Conservation (phyloP, 768 basidiomycete genomes). For the Punctularia strigosozonata region DNA sequence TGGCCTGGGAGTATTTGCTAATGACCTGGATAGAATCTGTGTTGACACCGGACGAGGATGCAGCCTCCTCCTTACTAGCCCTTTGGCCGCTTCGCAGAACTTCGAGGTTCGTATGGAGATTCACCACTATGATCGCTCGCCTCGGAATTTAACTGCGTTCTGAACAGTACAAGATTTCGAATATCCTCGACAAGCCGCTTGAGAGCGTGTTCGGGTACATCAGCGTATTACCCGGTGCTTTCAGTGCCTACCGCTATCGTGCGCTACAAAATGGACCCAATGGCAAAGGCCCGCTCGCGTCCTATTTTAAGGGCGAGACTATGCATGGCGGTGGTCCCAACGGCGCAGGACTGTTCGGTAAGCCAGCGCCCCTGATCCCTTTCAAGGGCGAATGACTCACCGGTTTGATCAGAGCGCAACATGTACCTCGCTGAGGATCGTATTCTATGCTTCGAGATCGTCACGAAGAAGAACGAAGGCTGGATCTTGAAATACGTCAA, state of each 20-base stretch:
- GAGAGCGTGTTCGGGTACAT: conserved; percentile 89
- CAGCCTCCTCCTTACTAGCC: conserved; percentile 56
- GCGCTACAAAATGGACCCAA: conserved; percentile 80
- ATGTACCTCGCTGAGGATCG: conserved; percentile 90
- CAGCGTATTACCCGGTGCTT: conserved; percentile 83
- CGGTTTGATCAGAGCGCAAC: conserved; percentile 52
- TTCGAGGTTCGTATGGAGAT: conserved; percentile 48
- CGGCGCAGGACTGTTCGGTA: conserved; percentile 57
- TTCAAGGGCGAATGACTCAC: conserved; percentile 1
- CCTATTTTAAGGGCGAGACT: conserved; percentile 88
- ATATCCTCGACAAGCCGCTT: conserved; percentile 90
- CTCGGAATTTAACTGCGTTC: no score
- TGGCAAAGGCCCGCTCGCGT: conserved; percentile 82
- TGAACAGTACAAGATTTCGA: conserved; percentile 83
- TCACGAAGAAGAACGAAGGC: conserved; percentile 76
- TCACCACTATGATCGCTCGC: neutral
- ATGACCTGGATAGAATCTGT: conserved; percentile 43
- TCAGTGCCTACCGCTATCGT: conserved; percentile 85
- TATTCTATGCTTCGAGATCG: conserved; percentile 89
- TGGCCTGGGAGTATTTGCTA: neutral
- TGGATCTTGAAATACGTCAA: conserved; percentile 88
- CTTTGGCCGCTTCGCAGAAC: conserved; percentile 88
- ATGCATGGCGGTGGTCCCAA: conserved; percentile 58
- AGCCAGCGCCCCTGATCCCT: conserved; percentile 3
- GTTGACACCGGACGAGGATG: conserved; percentile 73